Base-by-base conservation (phyloP, 495 filamentous ascomycete species). In the Penicillium chermesinum region DNA sequence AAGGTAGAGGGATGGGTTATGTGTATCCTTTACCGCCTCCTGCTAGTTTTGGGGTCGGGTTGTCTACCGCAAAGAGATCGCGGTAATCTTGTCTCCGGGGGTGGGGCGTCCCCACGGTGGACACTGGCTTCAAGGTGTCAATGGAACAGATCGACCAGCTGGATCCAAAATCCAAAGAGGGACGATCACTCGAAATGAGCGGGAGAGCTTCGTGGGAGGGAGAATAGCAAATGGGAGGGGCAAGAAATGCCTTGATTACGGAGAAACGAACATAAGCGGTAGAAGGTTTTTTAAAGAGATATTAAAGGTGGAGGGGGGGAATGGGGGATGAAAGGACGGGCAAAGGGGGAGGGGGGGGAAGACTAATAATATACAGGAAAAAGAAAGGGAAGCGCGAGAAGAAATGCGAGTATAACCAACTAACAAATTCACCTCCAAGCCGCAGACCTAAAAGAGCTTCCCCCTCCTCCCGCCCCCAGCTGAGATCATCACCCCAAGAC, bases 31-130 rank as follows among this genome's bases (percentile, higher is more conserved):
- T n/a, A n/a, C n/a, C n/a, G n/a, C n/a, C n/a, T n/a, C n/a, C n/a
- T n/a, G n/a, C n/a, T n/a, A n/a, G n/a, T n/a, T n/a, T n/a, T n/a
- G n/a, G n/a, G n/a, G n/a, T n/a, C n/a, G n/a, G n/a, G n/a, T n/a
- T n/a, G n/a, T n/a, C n/a, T n/a, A n/a, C n/a, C n/a, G n/a, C n/a
- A n/a, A 27, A 39, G 33, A 18, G 48, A 44, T 53, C 54, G 50
- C 54, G 54, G 46, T 41, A 53, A 57, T 38, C 46, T 53, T 47
- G 54, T 42, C 54, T 57, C 25, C 25, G 25, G 25, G 50, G 41
- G 54, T 57, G 54, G 54, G 54, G 54, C 54, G 50, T 40, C 44
- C 39, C n/a, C 44, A 43, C 39, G 30, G 49, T 20, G 38, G 30
- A 36, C 33, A 43, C 15, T 19, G 27, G n/a, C 21, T 36, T 34